These are phyloP conservation scores for Populus trichocarpa DNA, from an alignment of 441 rosid species.

Conservation along the genomic window DNA sequence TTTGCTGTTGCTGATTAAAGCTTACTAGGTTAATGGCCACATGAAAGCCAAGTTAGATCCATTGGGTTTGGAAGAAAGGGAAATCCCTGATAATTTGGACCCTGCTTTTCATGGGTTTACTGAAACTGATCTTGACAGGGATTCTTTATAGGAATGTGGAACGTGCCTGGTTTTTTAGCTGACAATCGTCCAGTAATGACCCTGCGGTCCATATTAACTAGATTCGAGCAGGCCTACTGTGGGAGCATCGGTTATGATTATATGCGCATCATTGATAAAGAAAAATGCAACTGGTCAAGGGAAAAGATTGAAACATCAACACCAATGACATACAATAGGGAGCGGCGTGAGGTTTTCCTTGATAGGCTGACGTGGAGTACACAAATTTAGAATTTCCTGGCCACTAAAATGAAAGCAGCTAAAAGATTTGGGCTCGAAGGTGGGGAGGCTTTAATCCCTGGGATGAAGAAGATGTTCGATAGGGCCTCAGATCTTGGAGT, in stretches of 20 bases:
- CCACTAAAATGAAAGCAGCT: slow-evolving; percentile 92
- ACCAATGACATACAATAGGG: slow-evolving; percentile 66
- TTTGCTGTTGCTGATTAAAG: slow-evolving; percentile 72
- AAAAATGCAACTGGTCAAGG: slow-evolving; percentile 88
- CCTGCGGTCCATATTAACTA: slow-evolving; percentile 71
- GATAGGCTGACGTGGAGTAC: slow-evolving; percentile 93
- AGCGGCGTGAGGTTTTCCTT: slow-evolving; percentile 85
- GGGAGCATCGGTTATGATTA: slow-evolving; percentile 88
- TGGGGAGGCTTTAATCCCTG: slow-evolving; percentile 91
- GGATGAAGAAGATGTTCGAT: slow-evolving; percentile 99
- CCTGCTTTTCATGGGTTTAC: slow-evolving; percentile 75
- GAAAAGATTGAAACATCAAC: slow-evolving; percentile 95
- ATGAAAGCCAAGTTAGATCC: slow-evolving; percentile 95
- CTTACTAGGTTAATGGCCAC: slow-evolving; percentile 96
- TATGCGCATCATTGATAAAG: slow-evolving; percentile 90
- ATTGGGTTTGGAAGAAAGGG: slow-evolving; percentile 62
- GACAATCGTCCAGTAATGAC: slow-evolving; percentile 95
- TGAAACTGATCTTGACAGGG: slow-evolving; percentile 94
- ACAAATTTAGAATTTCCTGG: slow-evolving; percentile 90
- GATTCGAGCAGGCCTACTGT: slow-evolving; percentile 96
- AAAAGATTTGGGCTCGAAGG: slow-evolving; percentile 98
- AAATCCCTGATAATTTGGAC: slow-evolving; percentile 78
- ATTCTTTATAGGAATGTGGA: slow-evolving; percentile 95
- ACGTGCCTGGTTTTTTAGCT: slow-evolving; percentile 87
- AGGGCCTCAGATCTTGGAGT: slow-evolving; percentile 91